Evolutionary conservation across 352 stramenopile species (phyloP).

Genomic region (Pythium scleroteichum): DNA sequence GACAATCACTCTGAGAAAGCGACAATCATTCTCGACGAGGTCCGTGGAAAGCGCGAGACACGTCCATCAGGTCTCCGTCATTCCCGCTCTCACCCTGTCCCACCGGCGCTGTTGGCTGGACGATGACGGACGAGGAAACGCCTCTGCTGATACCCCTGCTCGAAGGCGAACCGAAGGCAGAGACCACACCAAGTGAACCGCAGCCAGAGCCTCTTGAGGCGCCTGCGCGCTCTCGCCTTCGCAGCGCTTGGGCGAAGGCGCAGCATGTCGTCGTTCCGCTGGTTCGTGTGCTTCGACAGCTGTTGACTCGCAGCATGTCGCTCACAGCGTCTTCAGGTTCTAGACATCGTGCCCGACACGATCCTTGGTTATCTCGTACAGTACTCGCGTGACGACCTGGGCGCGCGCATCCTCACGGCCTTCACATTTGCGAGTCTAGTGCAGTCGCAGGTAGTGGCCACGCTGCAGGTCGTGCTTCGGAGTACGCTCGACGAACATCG

Average conservation of each 20-base stretch:
- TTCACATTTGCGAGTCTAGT: slow-evolving; percentile 26
- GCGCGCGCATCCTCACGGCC: slow-evolving; percentile 27
- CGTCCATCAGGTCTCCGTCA: too few relatives aligned
- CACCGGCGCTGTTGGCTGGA: too few relatives aligned
- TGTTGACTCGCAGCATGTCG: neutral
- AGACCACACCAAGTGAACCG: neutral
- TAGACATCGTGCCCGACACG: slow-evolving; percentile 21
- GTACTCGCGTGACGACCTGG: slow-evolving; percentile 26
- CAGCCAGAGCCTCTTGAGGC: neutral
- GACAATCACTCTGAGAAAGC: too few relatives aligned
- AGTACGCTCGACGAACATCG: slow-evolving; percentile 14
- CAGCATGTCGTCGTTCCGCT: slow-evolving; percentile 10
- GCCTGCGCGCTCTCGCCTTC: neutral
- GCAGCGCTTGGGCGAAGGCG: neutral
- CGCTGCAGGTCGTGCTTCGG: slow-evolving; percentile 12
- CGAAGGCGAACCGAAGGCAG: neutral
- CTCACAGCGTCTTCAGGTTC: slow-evolving; percentile 5
- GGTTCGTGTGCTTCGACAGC: neutral
- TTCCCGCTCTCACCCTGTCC: too few relatives aligned
- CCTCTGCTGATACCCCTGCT: slow-evolving; percentile 14
- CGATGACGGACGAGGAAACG: slow-evolving; percentile 2
- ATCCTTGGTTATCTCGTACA: slow-evolving; percentile 23
- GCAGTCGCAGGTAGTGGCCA: slow-evolving; percentile 14
- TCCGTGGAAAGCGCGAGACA: too few relatives aligned
- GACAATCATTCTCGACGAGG: too few relatives aligned